Evolutionary conservation across 2,329 filamentous ascomycete species (phyloP), one percentile per base, ranked within the genome.

Genomic region (Didymella pomorum): DNA sequence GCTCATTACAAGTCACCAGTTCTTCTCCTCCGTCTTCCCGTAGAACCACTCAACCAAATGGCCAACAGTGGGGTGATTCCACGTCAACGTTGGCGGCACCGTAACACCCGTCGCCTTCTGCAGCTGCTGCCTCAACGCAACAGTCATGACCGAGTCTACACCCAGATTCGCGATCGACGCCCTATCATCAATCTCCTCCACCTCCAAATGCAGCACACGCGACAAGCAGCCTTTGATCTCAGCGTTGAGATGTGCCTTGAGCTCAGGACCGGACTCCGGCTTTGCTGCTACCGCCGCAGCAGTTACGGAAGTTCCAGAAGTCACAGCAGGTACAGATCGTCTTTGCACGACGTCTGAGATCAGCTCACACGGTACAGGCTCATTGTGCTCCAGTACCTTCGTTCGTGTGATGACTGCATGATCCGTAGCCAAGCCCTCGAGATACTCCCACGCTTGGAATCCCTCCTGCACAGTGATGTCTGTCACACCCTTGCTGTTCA

Each of bases 401-500:
- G 65, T 68, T 9, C 77, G 72, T 14, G 76, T 62, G 0, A 81
- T 75, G 3, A 80, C 78, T 2, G 66, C 78, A 31, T 79, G 75
- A n/a, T 75, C 74, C 5, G 75, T 68, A 43, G 80, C 69, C 53
- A 74, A 73, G 12, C 68, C 67, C 12, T 63, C 64, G 4, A 79
- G 39, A 53, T 79, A 67, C 29, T 74, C 64, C 79, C 80, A 82
- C 4, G 80, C 80, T 3, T 65, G 68, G 64, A 81, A 81, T 0
- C 69, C 80, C 52, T 81, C 80, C 1, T 79, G 71, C 10, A 65
- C 60, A 0, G 72, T 78, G 44, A 82, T 72, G 45, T 78, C 76
- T 1, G 78, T 80, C 48, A 82, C 78, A 4, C 79, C 80, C 58
- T 78, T 79, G 53, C 63, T 71, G 18, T 74, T 65, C 5, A 82